phyloP scores from a whole-genome alignment of 2,329 filamentous ascomycete genomes.

The Botrytis aclada region DNA sequence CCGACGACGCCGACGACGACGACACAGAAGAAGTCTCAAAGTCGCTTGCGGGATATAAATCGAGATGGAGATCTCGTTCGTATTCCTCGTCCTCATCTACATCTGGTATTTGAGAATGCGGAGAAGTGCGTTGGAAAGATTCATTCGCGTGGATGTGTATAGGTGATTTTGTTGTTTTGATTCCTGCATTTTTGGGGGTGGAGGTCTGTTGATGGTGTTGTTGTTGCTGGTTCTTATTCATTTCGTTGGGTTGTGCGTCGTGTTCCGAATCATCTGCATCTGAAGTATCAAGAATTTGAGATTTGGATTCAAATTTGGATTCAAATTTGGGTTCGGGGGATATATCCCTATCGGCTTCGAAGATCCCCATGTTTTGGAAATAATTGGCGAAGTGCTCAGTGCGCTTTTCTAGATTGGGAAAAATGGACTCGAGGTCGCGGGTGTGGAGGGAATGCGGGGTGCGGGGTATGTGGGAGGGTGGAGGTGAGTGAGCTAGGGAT shows the following conservation, averaged over 20 bases:
- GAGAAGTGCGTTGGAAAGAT: background rate
- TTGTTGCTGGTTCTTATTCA: background rate
- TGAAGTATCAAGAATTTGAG: background rate
- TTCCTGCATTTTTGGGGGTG: background rate
- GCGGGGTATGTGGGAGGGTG: background rate
- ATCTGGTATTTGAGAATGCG: accelerated
- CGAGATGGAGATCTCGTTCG: background rate
- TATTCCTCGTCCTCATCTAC: background rate
- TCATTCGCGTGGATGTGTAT: background rate
- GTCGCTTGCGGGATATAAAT: background rate
- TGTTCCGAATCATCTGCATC: background rate
- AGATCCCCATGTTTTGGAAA: background rate
- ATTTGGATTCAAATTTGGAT: background rate
- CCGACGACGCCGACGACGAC: background rate
- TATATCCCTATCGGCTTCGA: accelerated
- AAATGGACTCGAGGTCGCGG: background rate
- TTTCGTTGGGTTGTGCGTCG: background rate
- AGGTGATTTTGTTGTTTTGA: background rate
- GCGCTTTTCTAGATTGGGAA: background rate
- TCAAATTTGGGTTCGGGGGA: background rate
- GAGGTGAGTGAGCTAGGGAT: background rate
- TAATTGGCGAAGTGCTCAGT: background rate
- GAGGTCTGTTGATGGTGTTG: background rate
- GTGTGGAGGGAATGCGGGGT: background rate
- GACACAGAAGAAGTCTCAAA: background rate